phyloP scores from a whole-genome alignment of 2,329 filamentous ascomycete genomes.

The Colletotrichum musae region DNA sequence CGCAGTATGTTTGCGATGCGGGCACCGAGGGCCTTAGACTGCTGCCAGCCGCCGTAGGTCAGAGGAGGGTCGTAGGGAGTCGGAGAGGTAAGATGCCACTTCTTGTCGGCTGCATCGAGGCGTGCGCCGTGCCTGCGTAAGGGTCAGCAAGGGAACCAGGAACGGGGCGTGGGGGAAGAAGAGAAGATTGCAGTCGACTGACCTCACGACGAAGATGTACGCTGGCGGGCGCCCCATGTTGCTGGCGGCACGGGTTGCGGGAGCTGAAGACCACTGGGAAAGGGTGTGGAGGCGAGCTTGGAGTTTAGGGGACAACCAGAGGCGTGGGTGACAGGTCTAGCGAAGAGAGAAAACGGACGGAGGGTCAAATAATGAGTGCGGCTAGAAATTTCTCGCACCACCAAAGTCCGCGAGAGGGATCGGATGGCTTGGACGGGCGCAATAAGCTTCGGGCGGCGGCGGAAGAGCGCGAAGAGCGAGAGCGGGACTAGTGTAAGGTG shows the following conservation, averaged over 20 bases:
- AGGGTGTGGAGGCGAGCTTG: constrained; percentile 11
- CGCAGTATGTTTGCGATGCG: constrained; percentile 83
- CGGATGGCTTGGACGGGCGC: constrained; percentile 33
- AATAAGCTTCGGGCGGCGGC: constrained; percentile 37
- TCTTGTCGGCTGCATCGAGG: constrained; percentile 93
- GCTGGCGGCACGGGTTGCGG: constrained; percentile 11
- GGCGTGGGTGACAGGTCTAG: constrained; percentile 22
- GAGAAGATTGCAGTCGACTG: constrained; percentile 35
- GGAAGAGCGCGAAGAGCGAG: constrained; percentile 34
- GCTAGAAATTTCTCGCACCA: constrained; percentile 26
- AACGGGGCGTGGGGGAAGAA: neutral
- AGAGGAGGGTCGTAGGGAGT: constrained; percentile 96
- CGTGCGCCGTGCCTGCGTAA: constrained; percentile 83
- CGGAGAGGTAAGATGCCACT: constrained; percentile 93
- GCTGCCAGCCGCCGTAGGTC: constrained; percentile 94
- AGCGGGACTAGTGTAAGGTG: neutral
- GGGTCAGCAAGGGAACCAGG: constrained; percentile 19
- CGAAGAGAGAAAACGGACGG: constrained; percentile 21
- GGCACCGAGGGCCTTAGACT: constrained; percentile 84
- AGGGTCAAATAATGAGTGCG: constrained; percentile 26
- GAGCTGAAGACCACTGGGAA: constrained; percentile 8
- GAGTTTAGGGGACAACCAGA: constrained; percentile 14
- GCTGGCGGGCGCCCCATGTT: constrained; percentile 60
- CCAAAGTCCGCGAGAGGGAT: constrained; percentile 4
- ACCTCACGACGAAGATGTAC: constrained; percentile 62